Base-by-base conservation (phyloP, 345 rosid genomes). In the Lumnitzera racemosa region DNA sequence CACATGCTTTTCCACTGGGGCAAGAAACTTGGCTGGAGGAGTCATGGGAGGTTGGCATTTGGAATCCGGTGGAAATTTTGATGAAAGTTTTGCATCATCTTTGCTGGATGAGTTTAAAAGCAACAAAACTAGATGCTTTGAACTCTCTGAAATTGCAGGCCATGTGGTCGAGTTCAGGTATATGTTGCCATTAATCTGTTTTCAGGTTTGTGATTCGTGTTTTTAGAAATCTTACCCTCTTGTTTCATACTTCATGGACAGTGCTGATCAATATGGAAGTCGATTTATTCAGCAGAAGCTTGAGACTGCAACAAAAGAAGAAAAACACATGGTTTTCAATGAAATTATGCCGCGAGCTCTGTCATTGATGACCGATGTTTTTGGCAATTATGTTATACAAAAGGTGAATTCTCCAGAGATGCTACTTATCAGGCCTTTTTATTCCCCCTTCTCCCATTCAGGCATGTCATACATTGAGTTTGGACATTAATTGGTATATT, bases 201-300 rank as follows among this genome's bases (percentile, higher is more conserved):
- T 46, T 59, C 43, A 36, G 43, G 43, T 36, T 36, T 36, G 43
- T 50, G 15, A 55, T 41, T 61, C 7, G 14, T 17, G 51, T 36
- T 11, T 50, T 46, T 11, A 15, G 48, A 56, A 24, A 41, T 52
- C 15, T 47, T 46, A 51, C 10, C 11, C 23, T 24, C 15, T 65
- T 16, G 43, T 16, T 43, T 57, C 23, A 20, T 43, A 16, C 56
- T 57, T 15, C 49, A 48, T 51, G 50, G 43, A 51, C 94, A 89
- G 96, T 76, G 81, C 91, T 17, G 96, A 89, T 78, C 96, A 89
- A 74, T 91, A 91, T 55, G 98, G 98, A 23, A 91, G 98, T 68
- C 88, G 98, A 25, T 91, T 88, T 73, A 91, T 91, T 72, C 98
- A 91, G 65, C 98, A 91, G 74, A 89, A 87, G 74, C 98, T 91